Conservation (phyloP, 2,329 filamentous ascomycete genomes). For the Teratosphaeria epicoccoides region DNA sequence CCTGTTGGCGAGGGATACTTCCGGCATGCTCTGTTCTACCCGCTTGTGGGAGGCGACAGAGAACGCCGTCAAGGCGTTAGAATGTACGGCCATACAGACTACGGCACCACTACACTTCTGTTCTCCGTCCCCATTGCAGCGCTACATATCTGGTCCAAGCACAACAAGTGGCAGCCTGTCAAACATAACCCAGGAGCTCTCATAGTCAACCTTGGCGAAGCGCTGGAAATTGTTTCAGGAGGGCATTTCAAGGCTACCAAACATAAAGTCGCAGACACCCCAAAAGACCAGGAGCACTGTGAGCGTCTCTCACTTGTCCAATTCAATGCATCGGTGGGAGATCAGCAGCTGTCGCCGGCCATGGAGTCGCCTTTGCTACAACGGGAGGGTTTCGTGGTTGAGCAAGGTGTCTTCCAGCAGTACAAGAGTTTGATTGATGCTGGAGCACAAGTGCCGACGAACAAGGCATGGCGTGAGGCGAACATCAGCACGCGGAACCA, state of each 20-base stretch:
- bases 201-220: conserved; percentile 30
- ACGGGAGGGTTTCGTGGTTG: conserved; percentile 34
- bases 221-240: conserved; percentile 28
- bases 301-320: conserved; percentile 30
- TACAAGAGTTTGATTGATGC: conserved; percentile 34
- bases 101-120: conserved; percentile 31
- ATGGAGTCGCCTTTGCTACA: conserved; percentile 31
- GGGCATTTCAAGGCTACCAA: conserved; percentile 38
- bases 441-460: conserved; percentile 34
- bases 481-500: conserved; percentile 31
- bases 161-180: conserved; percentile 31
- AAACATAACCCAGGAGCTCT: conserved; percentile 28
- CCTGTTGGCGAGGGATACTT: conserved; percentile 38
- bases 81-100: conserved; percentile 28
- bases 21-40: conserved; percentile 25
- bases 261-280: conserved; percentile 39
- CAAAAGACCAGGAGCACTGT: conserved; percentile 31
- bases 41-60: conserved; percentile 2
- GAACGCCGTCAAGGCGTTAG: conserved; percentile 1
- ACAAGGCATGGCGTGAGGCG: conserved; percentile 40
- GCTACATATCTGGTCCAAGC: conserved; percentile 26
- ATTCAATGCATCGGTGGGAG: conserved; percentile 36
- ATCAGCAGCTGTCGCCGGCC: conserved; percentile 35
- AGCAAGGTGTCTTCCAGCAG: conserved; percentile 38
- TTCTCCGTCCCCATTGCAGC: conserved; percentile 31